phyloP scores from a whole-genome alignment of 2,329 filamentous ascomycete species.

The Thelonectria blattea region DNA sequence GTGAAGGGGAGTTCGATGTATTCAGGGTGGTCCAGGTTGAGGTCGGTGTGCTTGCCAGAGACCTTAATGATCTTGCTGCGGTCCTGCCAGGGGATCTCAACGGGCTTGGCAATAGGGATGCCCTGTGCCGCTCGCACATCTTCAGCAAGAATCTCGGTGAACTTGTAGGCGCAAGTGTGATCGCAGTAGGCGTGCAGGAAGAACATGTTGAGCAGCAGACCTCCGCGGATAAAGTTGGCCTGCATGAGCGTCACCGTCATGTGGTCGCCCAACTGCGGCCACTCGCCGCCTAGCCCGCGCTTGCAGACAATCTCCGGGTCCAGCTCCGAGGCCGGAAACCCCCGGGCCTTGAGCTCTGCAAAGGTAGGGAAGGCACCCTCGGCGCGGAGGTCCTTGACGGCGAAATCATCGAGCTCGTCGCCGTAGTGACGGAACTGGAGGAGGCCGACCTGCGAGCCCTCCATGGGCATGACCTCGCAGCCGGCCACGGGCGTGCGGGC shows the following conservation, averaged over 20 bases:
- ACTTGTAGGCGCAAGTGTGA: conserved; percentile 17
- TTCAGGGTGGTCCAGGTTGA: conserved; percentile 11
- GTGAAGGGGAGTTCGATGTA: conserved; percentile 23
- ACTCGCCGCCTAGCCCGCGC: conserved; percentile 21
- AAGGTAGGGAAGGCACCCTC: conserved; percentile 15
- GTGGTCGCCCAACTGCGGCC: conserved; percentile 18
- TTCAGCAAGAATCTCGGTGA: conserved; percentile 19
- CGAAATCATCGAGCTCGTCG: conserved; percentile 23
- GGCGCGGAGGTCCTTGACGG: conserved; percentile 17
- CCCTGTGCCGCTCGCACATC: conserved; percentile 16
- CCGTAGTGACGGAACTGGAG: conserved; percentile 22
- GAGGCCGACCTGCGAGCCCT: conserved; percentile 17
- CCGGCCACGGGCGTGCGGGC: conserved; percentile 19
- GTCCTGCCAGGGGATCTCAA: conserved; percentile 18
- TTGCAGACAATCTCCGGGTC: conserved; percentile 16
- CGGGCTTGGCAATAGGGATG: conserved; percentile 13
- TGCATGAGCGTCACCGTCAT: conserved; percentile 19
- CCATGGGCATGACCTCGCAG: conserved; percentile 19
- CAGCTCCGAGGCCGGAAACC: conserved; percentile 15
- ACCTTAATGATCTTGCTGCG: conserved; percentile 14
- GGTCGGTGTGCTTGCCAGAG: conserved; percentile 7
- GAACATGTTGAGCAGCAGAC: conserved; percentile 15
- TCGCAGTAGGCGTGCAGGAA: conserved; percentile 19
- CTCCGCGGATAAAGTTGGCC: conserved; percentile 22
- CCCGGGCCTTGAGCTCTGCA: conserved; percentile 21